Evolutionary conservation across 2,329 filamentous ascomycete genomes (phyloP).

Genomic region (Botryotinia narcissicola): DNA sequence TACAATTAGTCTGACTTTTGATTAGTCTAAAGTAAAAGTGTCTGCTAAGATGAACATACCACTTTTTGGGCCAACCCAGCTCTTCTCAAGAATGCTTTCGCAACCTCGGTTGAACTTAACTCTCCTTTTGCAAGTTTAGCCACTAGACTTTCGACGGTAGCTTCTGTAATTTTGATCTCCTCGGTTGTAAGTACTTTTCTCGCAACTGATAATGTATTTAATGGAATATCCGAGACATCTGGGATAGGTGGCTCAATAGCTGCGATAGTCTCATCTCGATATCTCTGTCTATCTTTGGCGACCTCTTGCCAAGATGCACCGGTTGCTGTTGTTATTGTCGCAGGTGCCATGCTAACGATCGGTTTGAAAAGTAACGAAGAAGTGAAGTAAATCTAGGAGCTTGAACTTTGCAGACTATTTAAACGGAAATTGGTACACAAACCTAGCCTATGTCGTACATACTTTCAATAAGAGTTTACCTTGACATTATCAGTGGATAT

Average conservation of each 20-base stretch:
- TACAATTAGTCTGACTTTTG: constrained; percentile 44
- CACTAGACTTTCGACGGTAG: constrained; percentile 47
- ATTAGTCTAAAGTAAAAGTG: neutral
- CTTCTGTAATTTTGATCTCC: constrained; percentile 52
- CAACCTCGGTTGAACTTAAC: constrained; percentile 46
- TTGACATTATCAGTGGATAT: neutral
- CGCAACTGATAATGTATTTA: constrained; percentile 48
- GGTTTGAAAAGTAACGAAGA: neutral
- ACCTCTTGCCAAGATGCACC: constrained; percentile 47
- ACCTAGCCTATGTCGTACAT: neutral
- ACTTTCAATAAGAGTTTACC: neutral
- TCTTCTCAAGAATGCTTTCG: constrained; percentile 53
- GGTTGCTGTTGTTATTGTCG: constrained; percentile 33
- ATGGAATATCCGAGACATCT: constrained; percentile 40
- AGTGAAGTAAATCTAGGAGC: neutral
- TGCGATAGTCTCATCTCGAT: constrained; percentile 47
- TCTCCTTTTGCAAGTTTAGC: constrained; percentile 45
- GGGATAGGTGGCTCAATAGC: constrained; percentile 43
- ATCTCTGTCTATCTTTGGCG: constrained; percentile 45
- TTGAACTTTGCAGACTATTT: neutral
- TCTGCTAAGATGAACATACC: constrained; percentile 30
- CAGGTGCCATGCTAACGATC: constrained; percentile 30
- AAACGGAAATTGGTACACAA: neutral
- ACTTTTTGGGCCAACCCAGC: constrained; percentile 53
- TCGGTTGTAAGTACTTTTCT: constrained; percentile 45